Percentiles rank a stretch among this genome's conserved stretches.
Evolutionary conservation across 164 flowering plant genomes (phyloP).

Genomic region (Magnolia sinica): DNA sequence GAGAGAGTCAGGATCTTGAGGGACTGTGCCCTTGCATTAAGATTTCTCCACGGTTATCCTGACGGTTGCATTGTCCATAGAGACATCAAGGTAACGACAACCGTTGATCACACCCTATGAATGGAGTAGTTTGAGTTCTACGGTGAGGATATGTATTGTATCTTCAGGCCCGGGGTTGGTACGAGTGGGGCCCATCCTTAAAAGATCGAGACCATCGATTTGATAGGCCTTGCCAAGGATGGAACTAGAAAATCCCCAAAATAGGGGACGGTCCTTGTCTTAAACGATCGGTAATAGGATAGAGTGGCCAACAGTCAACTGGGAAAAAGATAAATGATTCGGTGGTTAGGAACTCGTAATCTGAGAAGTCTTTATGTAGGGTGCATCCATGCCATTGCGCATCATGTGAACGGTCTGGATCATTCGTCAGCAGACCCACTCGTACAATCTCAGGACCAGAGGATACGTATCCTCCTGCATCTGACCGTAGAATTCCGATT

Average conservation of each 20-base stretch:
- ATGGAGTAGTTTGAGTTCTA: not conserved
- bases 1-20: slow-evolving; percentile 59
- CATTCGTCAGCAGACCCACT: not conserved
- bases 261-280: not conserved
- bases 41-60: slow-evolving; percentile 51
- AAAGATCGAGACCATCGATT: not conserved
- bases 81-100: slow-evolving; percentile 58
- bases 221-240: too few relatives aligned
- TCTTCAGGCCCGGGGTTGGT: not conserved
- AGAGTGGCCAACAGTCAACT: too few relatives aligned
- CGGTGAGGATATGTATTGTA: not conserved
- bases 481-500: too few relatives aligned
- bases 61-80: slow-evolving; percentile 74
- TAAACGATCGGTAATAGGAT: too few relatives aligned
- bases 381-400: too few relatives aligned
- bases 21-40: slow-evolving; percentile 60
- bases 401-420: not conserved
- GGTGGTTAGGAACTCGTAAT: too few relatives aligned
- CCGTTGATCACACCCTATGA: not conserved
- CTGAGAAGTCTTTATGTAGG: too few relatives aligned
- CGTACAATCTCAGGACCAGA: not conserved
- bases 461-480: not conserved
- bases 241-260: not conserved
- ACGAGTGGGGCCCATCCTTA: not conserved
- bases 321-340: too few relatives aligned